Base-by-base conservation (phyloP, 768 basidiomycete species). In the Candolleomyces efflorescens region DNA sequence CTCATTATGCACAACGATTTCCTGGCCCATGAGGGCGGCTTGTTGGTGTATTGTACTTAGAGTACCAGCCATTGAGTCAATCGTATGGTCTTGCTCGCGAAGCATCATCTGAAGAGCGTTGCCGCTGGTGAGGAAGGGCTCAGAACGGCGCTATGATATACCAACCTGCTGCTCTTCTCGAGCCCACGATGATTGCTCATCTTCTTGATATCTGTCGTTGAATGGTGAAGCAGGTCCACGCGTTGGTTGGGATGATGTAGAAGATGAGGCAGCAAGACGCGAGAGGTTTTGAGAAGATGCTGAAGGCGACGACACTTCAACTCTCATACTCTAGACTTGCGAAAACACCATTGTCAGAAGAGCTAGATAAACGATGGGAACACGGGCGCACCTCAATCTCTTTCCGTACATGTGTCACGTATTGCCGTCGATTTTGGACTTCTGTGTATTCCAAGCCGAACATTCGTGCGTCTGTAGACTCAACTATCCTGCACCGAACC, bases 1-100 rank as follows among this genome's bases (percentile, higher is more conserved):
- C 96, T 92, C 92, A 63, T 89, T 91, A 65, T 99, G 97, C 67
- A 95, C 93, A 9, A 69, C 76, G 51, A 98, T 91, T 68, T 99
- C 97, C 57, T 84, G 85, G 0, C 96, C 96, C 85, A 99, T 99
- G 32, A 98, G 75, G 11, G 89, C 90, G 0, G 97, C 97, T 72
- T 98, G 97, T 61, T 91, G 87, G 0, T 88, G 87, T 6, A 99
- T 75, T 0, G 89, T 94, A 56, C 69, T 84, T 54, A 99, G 71
- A 1, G 95, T 94, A 0, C 94, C 93, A 0, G 88, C 82, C 67
- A 99, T 95, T 0, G 89, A 83, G 55, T 88, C 86, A 64, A 99
- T 88, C 0, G 94, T 89, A 26, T 84, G 80, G 67, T 99, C 97
- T 76, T 99, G 97, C 65, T 91, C 83, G 49, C 80, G 81, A 23